Evolutionary conservation across 345 rosid species (phyloP), one percentile per base, ranked within the genome.

Genomic region (Iberis pinnata): DNA sequence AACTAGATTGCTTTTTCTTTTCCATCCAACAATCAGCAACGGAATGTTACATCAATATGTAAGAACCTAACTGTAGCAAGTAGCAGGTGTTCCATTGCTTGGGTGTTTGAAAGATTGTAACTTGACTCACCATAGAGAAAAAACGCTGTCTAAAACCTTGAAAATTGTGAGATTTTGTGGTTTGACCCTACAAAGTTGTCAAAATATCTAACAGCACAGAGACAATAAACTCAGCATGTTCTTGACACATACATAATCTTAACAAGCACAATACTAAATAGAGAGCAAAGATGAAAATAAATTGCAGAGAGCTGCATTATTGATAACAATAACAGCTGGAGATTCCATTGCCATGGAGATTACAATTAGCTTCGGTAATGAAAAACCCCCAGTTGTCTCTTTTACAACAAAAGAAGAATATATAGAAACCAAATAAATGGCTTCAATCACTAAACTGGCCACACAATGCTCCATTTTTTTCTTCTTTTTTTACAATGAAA

Each of bases 311-410:
- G 58, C 48, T 66, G 42, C 70, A 66, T 52, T 58, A 59, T 59
- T 60, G 47, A 51, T 55, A 66, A 50, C 20, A 4, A 27, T 17
- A 40, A 49, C 45, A 64, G 50, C 53, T 65, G 59, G 58, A 57
- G 45, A 66, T 58, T 50, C 40, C 65, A 58, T 58, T 53, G 43
- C 70, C 64, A 64, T 44, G 42, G 64, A 43, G 55, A 65, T 65
- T 66, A 66, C 70, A 66, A 52, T 66, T 66, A 58, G 60, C 41
- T 36, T 6, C 45, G 71, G 65, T 67, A 47, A 67, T 45, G 61
- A 8, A 56, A 54, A 61, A 5, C 49, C 10, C 31, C 42, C 61
- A 66, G 66, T 18, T 32, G 39, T 53, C 45, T 67, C 57, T 53
- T 24, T 53, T 60, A 60, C 71, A 67, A 66, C 31, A 49, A 26